Conservation (phyloP, 495 filamentous ascomycete species). For the Chaetomium fimeti region DNA sequence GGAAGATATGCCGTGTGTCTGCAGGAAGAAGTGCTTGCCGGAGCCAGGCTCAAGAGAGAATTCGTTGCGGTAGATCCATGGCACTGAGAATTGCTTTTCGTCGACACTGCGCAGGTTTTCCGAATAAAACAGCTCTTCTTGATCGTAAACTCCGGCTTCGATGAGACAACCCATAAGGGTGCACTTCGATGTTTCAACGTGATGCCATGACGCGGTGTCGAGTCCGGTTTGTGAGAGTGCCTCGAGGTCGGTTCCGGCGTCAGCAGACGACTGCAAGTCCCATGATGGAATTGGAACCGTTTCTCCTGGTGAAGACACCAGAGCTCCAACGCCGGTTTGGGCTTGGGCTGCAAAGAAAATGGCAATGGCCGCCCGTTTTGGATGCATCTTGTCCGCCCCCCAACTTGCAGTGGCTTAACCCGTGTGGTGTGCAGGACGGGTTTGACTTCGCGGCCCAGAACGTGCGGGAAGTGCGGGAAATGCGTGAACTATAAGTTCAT, state of each 20-base stretch:
- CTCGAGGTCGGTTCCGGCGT: constrained; percentile 38
- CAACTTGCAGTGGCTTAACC: too few species aligned
- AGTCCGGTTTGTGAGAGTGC: constrained; percentile 48
- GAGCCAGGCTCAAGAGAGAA: constrained; percentile 42
- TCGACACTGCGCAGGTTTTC: constrained; percentile 51
- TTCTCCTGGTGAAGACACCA: constrained; percentile 37
- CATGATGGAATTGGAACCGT: constrained; percentile 51
- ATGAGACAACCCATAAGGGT: constrained; percentile 62
- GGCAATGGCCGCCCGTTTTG: neutral
- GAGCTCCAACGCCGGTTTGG: neutral
- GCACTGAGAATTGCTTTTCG: constrained; percentile 48
- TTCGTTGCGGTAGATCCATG: constrained; percentile 64
- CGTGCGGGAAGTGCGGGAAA: too few species aligned
- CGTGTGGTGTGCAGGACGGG: too few species aligned
- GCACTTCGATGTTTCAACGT: constrained; percentile 46
- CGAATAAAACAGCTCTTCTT: constrained; percentile 58
- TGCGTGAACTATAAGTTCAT: too few species aligned
- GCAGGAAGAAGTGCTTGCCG: constrained; percentile 51
- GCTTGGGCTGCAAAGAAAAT: neutral
- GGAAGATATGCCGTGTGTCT: constrained; percentile 60
- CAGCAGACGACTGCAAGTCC: constrained; percentile 54
- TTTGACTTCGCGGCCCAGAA: too few species aligned
- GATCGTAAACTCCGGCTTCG: constrained; percentile 53
- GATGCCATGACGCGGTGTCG: constrained; percentile 55
- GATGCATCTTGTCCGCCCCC: constrained; percentile 4